A percentile compares a stretch with the other conserved stretches of the same genome.
Conservation (phyloP, 257 asterid genomes). For the Coffea eugenioides region DNA sequence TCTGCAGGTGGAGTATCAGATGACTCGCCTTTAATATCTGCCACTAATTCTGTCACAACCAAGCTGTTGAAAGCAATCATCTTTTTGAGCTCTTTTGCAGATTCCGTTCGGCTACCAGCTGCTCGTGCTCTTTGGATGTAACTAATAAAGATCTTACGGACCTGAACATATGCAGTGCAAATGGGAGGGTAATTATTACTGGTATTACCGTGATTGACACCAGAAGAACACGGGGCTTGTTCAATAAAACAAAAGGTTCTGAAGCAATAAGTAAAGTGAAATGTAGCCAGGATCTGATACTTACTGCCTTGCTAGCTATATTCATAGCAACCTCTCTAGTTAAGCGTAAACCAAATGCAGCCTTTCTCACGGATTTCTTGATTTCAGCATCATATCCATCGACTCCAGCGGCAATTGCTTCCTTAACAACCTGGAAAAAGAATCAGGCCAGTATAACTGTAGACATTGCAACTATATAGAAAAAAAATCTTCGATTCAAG, state of each 20-base stretch:
- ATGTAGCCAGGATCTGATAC: constrained; percentile 29
- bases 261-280: not conserved
- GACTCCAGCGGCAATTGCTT: constrained; percentile 76
- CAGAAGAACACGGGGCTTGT: not conserved
- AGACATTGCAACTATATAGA: not conserved
- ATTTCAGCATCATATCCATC: constrained; percentile 78
- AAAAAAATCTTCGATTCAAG: not conserved
- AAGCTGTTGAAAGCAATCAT: constrained; percentile 79
- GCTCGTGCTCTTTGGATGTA: constrained; percentile 81
- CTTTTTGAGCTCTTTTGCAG: constrained; percentile 81
- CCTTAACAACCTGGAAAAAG: constrained; percentile 68
- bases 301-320: constrained; percentile 89
- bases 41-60: constrained; percentile 73
- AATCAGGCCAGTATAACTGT: constrained; percentile 3
- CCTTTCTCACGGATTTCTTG: constrained; percentile 74
- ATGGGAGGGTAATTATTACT: not conserved
- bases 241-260: not conserved
- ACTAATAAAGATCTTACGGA: constrained; percentile 69
- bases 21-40: constrained; percentile 91
- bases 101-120: constrained; percentile 67
- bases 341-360: constrained; percentile 92
- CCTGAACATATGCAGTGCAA: constrained; percentile 42
- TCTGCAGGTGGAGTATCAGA: constrained; percentile 48
- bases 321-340: constrained; percentile 87
- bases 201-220: not conserved